phyloP scores from a whole-genome alignment of 805 yeast species.

The Candida berthetii region DNA sequence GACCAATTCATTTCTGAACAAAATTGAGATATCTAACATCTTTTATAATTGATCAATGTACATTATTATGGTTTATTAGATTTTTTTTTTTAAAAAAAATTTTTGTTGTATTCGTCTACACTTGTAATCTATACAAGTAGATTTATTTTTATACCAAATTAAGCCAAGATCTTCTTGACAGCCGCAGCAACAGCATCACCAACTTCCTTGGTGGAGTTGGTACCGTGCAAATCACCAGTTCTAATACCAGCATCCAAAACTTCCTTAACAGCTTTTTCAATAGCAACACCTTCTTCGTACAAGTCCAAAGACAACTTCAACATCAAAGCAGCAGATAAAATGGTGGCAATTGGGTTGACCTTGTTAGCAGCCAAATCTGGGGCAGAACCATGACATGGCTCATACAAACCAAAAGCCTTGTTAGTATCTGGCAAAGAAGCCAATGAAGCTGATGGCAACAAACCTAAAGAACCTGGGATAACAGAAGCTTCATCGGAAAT shows the following conservation, averaged over 20 bases:
- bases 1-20: slow-evolving; percentile 63
- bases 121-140: background rate
- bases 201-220: slow-evolving; percentile 79
- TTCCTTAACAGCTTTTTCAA: slow-evolving; percentile 80
- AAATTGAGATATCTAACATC: slow-evolving; percentile 30
- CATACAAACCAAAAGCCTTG: slow-evolving; percentile 92
- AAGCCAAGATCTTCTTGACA: slow-evolving; percentile 48
- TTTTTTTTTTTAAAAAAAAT: no score
- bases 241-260: slow-evolving; percentile 81
- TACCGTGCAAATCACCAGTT: slow-evolving; percentile 89
- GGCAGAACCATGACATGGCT: slow-evolving; percentile 98
- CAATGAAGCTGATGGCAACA: slow-evolving; percentile 90
- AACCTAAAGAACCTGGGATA: slow-evolving; percentile 95
- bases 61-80: no score
- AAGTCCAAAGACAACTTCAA: slow-evolving; percentile 82
- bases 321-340: slow-evolving; percentile 97
- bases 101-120: background rate
- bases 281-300: slow-evolving; percentile 77
- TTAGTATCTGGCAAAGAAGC: slow-evolving; percentile 96
- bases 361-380: slow-evolving; percentile 85
- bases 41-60: background rate
- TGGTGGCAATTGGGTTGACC: slow-evolving; percentile 95
- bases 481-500: slow-evolving; percentile 97
- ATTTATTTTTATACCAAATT: background rate
- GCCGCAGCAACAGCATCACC: slow-evolving; percentile 89